These are phyloP conservation scores for Pisolithus marmoratus DNA, from an alignment of 768 basidiomycete genomes.

Conservation along the genomic window DNA sequence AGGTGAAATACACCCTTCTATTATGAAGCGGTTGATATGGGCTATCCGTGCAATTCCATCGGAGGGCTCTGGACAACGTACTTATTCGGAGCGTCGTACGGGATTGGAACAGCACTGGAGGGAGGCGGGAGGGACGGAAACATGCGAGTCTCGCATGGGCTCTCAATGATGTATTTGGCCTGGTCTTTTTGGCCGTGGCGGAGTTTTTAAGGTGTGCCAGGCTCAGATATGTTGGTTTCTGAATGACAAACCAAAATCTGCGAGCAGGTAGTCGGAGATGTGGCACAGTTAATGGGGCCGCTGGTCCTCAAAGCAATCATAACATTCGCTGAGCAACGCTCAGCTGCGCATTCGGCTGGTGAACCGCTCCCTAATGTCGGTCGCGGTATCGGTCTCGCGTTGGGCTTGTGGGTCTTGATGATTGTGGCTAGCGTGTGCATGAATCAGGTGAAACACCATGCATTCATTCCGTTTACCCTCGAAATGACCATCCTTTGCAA, in stretches of 20 bases:
- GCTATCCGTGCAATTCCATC: constrained; percentile 16
- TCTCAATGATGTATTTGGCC: constrained; percentile 55
- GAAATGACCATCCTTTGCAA: background rate
- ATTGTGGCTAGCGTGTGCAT: constrained; percentile 50
- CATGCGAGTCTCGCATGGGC: constrained; percentile 53
- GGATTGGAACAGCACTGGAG: constrained; percentile 41
- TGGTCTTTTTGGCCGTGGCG: constrained; percentile 58
- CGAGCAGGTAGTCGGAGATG: constrained; percentile 53
- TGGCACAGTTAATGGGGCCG: constrained; percentile 56
- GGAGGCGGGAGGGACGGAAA: constrained; percentile 37
- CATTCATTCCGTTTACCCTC: background rate
- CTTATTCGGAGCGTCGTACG: constrained; percentile 21
- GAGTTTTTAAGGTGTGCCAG: constrained; percentile 53
- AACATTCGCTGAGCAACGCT: constrained; percentile 48
- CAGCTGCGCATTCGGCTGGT: constrained; percentile 33
- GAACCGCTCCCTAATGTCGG: constrained; percentile 38
- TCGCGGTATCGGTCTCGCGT: constrained; percentile 52
- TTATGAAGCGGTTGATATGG: constrained; percentile 38
- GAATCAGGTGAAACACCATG: constrained; percentile 44
- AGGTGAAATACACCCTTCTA: constrained; percentile 40
- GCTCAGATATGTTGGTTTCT: background rate
- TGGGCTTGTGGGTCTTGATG: constrained; percentile 46
- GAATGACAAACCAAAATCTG: background rate
- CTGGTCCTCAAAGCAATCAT: constrained; percentile 59
- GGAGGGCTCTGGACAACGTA: background rate